Evolutionary conservation across 257 asterid genomes (phyloP).

Genomic region (Voacanga thouarsii): DNA sequence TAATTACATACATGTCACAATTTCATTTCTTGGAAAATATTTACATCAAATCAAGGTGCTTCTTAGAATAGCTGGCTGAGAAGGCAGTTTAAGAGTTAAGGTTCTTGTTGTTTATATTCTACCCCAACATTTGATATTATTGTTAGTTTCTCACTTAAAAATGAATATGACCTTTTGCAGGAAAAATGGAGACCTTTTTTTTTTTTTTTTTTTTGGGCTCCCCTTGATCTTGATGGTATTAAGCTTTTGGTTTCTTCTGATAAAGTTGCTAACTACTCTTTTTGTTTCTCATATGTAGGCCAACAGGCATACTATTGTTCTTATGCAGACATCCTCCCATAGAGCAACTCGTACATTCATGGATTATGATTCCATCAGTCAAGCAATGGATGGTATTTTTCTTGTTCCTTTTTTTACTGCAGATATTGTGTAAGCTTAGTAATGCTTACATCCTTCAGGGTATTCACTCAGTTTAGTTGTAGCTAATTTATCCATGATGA

Average conservation of each 20-base stretch:
- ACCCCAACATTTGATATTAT: background rate
- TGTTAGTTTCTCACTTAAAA: background rate
- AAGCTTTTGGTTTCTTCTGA: background rate
- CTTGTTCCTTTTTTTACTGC: background rate
- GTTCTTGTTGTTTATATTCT: background rate
- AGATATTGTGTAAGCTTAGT: background rate
- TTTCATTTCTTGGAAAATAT: background rate
- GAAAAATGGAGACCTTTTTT: background rate
- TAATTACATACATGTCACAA: background rate
- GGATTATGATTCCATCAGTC: conserved; percentile 80
- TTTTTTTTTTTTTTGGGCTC: too few relatives aligned
- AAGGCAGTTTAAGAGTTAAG: background rate
- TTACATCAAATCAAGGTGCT: background rate
- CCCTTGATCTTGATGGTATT: background rate
- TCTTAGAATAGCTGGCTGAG: background rate
- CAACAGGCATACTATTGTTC: conserved; percentile 81
- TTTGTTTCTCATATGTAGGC: conserved; percentile 52
- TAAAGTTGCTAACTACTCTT: background rate
- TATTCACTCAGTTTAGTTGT: background rate
- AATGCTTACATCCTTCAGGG: background rate
- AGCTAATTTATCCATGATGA: background rate
- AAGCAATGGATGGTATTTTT: conserved; percentile 87
- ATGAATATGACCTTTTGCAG: background rate
- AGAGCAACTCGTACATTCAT: conserved; percentile 91
- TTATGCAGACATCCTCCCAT: conserved; percentile 78